Evolutionary conservation across 2,329 filamentous ascomycete genomes (phyloP).

Genomic region (Huntiella bhutanensis): DNA sequence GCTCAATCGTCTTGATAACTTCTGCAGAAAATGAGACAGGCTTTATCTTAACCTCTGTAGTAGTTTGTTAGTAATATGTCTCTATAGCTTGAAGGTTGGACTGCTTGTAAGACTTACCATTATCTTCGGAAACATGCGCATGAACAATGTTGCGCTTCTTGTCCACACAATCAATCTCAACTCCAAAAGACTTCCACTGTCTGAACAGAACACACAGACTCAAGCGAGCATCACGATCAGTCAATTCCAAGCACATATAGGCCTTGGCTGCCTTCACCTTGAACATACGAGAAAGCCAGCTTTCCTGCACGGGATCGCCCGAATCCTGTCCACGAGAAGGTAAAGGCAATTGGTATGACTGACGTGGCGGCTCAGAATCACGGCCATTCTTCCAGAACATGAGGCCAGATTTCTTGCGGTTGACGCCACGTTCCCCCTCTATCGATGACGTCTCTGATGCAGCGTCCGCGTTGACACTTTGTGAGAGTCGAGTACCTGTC

Average conservation of each 20-base stretch:
- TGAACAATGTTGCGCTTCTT: slow-evolving; percentile 63
- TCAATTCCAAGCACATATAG: slow-evolving; percentile 56
- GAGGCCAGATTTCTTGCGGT: slow-evolving; percentile 34
- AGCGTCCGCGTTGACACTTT: neutral
- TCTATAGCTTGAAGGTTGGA: neutral
- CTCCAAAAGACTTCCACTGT: slow-evolving; percentile 68
- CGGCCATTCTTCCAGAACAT: slow-evolving; percentile 36
- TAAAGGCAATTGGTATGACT: too few relatives aligned
- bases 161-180: slow-evolving; percentile 60
- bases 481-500: slow-evolving; percentile 4
- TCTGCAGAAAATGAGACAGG: slow-evolving; percentile 77
- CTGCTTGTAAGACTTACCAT: slow-evolving; percentile 41
- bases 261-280: slow-evolving; percentile 67
- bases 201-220: slow-evolving; percentile 58
- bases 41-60: slow-evolving; percentile 56
- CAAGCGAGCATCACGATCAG: slow-evolving; percentile 49
- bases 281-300: slow-evolving; percentile 79
- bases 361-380: slow-evolving; percentile 7
- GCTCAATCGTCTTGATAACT: slow-evolving; percentile 75
- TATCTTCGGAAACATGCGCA: slow-evolving; percentile 54
- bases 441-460: slow-evolving; percentile 7
- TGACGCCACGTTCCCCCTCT: slow-evolving; percentile 14
- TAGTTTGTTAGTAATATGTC: neutral
- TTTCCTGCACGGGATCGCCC: slow-evolving; percentile 50
- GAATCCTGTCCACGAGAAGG: slow-evolving; percentile 15